A percentile compares a stretch with the other conserved stretches of the same genome.
phyloP scores from a whole-genome alignment of 768 basidiomycete species.

The Bullera alba region DNA sequence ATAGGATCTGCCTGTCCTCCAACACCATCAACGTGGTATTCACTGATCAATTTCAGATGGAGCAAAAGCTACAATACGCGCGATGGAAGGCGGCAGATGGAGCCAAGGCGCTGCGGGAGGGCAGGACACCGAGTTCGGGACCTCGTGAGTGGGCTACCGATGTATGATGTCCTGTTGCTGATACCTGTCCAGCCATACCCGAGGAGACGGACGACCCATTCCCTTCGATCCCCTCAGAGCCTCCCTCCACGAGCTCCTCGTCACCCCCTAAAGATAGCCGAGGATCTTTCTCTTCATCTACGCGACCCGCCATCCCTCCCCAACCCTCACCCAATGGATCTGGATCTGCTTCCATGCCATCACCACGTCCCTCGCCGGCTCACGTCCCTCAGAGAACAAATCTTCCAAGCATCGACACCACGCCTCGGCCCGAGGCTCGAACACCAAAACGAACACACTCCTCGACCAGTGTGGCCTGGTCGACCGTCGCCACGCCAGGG shows the following conservation, averaged over 20 bases:
- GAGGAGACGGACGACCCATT: constrained; percentile 19
- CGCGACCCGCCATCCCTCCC: constrained; percentile 7
- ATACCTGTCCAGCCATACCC: constrained; percentile 19
- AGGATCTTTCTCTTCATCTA: constrained; percentile 19
- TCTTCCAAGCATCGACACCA: constrained; percentile 16
- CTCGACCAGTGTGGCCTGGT: constrained; percentile 60
- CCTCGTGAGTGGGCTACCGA: constrained; percentile 54
- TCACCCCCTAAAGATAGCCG: constrained; percentile 4
- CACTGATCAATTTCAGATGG: constrained; percentile 52
- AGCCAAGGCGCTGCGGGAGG: constrained; percentile 89
- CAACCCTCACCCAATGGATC: constrained; percentile 2
- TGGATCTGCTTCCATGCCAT: constrained; percentile 17
- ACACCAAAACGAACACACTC: constrained; percentile 15
- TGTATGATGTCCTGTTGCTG: constrained; percentile 12
- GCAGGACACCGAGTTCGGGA: constrained; percentile 71
- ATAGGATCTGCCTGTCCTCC: neutral
- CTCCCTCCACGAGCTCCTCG: constrained; percentile 1
- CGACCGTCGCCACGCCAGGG: constrained; percentile 70
- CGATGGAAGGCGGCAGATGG: constrained; percentile 98
- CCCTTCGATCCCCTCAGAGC: constrained; percentile 18
- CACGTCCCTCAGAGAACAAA: constrained; percentile 2
- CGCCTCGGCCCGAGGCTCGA: constrained; percentile 2
- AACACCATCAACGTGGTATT: neutral
- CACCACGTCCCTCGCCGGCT: constrained; percentile 23
- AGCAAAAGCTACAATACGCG: constrained; percentile 83